Base-by-base conservation (phyloP, 495 filamentous ascomycete species). In the Penicillium antarcticum region DNA sequence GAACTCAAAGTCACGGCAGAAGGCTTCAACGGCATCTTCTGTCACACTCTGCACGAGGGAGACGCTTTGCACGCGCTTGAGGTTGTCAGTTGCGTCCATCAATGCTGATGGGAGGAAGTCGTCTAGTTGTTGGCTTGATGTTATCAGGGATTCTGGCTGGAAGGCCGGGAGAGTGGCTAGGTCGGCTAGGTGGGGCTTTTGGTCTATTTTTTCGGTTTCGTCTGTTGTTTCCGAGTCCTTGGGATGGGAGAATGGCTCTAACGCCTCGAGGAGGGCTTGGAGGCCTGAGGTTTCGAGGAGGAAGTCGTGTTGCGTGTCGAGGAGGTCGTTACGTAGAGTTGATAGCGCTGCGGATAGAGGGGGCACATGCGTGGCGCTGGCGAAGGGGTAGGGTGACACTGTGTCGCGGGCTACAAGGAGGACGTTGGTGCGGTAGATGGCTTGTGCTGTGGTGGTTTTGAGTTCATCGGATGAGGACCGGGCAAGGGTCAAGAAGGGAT, bases 1-100 rank as follows among this genome's bases (percentile, higher is more conserved):
- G 51, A 85, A 85, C 71, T 92, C 90, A 69, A 98, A 98, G 57
- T 95, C 90, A 14, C 83, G 83, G 54, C 91, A 95, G 71, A 98
- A 97, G 45, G 74, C 79, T 56, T 88, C 87, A 0, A 91, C 89
- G 1, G 91, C 92, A 58, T 89, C 83, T 57, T 92, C 87, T 2
- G 87, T 92, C 31, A 96, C 80, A 38, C 85, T 80, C 35, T 86
- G 81, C 13, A 85, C 84, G 37, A 95, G 72, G 6, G 86, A 75
- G 5, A 68, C 62, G 48, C 86, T 88, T 52, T 83, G 82, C 11
- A 97, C 69, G 11, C 78, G 73, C 55, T 86, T 86, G 38, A 98
- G 66, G 48, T 90, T 87, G 52, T 94, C 84, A 49, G 85, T 79
- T 3, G 92, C 90, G 64, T 98, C 94, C 81, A 96, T 94, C 14